These are phyloP conservation scores for Bromus sterilis DNA, from an alignment of 176 grass and related monocot genomes.

Conservation along the genomic window DNA sequence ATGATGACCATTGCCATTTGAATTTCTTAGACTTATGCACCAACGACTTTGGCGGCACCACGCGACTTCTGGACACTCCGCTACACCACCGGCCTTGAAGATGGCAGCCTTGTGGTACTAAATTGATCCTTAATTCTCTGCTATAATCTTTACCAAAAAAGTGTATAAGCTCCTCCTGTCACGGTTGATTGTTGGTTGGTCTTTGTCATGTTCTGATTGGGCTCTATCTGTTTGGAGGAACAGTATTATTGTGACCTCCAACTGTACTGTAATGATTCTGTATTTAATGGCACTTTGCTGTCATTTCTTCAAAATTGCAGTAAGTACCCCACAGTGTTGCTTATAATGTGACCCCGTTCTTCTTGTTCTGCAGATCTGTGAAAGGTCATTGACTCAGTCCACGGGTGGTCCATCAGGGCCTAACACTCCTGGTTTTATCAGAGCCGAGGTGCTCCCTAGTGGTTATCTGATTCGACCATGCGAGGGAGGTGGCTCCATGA, in stretches of 20 bases:
- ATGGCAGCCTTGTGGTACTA: slow-evolving; percentile 99
- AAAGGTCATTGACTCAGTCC: slow-evolving; percentile 86
- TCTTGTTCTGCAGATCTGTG: slow-evolving; percentile 70
- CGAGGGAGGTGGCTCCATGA: slow-evolving; percentile 97
- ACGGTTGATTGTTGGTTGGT: neutral
- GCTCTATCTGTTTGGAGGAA: slow-evolving; percentile 1
- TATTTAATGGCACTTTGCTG: neutral
- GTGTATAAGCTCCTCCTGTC: neutral
- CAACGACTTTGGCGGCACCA: slow-evolving; percentile 70
- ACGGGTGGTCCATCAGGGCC: slow-evolving; percentile 88
- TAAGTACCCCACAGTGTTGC: neutral
- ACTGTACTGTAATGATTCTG: neutral
- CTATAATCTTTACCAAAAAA: neutral
- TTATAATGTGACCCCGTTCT: neutral
- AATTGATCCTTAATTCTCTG: neutral
- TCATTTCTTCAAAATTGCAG: neutral
- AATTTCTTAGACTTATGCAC: slow-evolving; percentile 68
- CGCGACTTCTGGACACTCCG: slow-evolving; percentile 93
- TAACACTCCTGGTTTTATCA: slow-evolving; percentile 63
- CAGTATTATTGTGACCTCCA: neutral
- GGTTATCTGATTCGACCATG: slow-evolving; percentile 96
- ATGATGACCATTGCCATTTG: neutral
- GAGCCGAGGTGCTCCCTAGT: slow-evolving; percentile 89
- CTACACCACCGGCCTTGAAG: slow-evolving; percentile 86
- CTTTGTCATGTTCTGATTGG: neutral